Conservation (phyloP, 257 asterid species). For the Jaltomata sinuosa region DNA sequence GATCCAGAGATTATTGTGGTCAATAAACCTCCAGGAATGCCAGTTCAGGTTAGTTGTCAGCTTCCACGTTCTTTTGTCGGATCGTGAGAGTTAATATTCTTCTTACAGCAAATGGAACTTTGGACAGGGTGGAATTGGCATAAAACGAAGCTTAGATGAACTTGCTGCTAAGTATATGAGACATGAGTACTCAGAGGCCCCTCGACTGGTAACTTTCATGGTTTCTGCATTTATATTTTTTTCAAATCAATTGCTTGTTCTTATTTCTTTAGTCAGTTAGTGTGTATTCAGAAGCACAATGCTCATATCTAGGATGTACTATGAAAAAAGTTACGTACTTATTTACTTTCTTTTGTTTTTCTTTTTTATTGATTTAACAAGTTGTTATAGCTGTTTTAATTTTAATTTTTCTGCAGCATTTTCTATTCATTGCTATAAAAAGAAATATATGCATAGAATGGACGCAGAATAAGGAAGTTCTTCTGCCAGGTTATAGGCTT, state of each 20-base stretch:
- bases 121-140: conserved; percentile 84
- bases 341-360: neutral
- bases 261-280: neutral
- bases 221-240: neutral
- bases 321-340: neutral
- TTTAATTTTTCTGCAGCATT: neutral
- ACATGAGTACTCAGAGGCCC: conserved; percentile 54
- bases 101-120: neutral
- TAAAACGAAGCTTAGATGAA: conserved; percentile 76
- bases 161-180: conserved; percentile 82
- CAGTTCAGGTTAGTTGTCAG: conserved; percentile 67
- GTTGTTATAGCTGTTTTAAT: neutral
- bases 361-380: neutral
- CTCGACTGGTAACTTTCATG: conserved; percentile 75
- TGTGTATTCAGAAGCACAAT: neutral
- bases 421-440: neutral
- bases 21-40: conserved; percentile 92
- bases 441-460: neutral
- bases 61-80: neutral
- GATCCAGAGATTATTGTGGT: conserved; percentile 66
- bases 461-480: neutral
- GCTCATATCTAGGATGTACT: neutral
- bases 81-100: conserved; percentile 4
- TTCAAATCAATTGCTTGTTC: neutral
- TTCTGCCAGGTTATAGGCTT: neutral